phyloP scores from a whole-genome alignment of 805 yeast species.

The Saccharomycopsis sp. region DNA sequence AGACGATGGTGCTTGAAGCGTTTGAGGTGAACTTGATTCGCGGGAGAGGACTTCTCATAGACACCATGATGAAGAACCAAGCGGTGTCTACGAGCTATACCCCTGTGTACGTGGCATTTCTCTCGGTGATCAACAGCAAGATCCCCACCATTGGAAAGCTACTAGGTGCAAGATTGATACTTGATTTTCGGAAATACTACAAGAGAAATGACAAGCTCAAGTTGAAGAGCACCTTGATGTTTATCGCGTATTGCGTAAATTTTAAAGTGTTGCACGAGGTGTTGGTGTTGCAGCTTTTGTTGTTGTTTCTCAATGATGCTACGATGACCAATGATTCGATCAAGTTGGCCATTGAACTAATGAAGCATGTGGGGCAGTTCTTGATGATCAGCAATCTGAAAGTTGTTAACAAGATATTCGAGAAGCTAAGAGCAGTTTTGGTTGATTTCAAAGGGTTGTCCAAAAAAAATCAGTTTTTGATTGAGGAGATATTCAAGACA shows the following conservation, averaged over 20 bases:
- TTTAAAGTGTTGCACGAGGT: constrained; percentile 51
- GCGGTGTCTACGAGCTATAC: constrained; percentile 34
- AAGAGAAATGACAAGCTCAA: constrained; percentile 35
- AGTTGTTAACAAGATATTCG: constrained; percentile 36
- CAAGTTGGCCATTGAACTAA: constrained; percentile 41
- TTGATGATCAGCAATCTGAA: constrained; percentile 39
- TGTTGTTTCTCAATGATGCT: constrained; percentile 37
- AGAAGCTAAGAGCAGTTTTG: constrained; percentile 49
- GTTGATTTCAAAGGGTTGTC: constrained; percentile 25
- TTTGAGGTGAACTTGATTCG: constrained; percentile 50
- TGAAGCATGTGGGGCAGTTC: constrained; percentile 44
- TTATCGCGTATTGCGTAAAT: constrained; percentile 56
- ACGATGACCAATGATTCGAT: constrained; percentile 44
- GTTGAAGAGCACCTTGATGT: constrained; percentile 36
- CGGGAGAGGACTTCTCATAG: constrained; percentile 54
- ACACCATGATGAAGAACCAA: constrained; percentile 48
- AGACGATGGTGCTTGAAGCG: constrained; percentile 38
- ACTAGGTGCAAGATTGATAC: constrained; percentile 41
- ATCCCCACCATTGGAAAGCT: constrained; percentile 62
- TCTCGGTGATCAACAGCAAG: constrained; percentile 53
- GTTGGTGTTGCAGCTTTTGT: constrained; percentile 43
- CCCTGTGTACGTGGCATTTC: constrained; percentile 46
- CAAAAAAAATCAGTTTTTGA: constrained; percentile 34
- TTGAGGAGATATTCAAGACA: constrained; percentile 45
- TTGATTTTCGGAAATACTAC: constrained; percentile 50